phyloP scores from a whole-genome alignment of 2,329 filamentous ascomycete genomes.

The Fusarium sp. region DNA sequence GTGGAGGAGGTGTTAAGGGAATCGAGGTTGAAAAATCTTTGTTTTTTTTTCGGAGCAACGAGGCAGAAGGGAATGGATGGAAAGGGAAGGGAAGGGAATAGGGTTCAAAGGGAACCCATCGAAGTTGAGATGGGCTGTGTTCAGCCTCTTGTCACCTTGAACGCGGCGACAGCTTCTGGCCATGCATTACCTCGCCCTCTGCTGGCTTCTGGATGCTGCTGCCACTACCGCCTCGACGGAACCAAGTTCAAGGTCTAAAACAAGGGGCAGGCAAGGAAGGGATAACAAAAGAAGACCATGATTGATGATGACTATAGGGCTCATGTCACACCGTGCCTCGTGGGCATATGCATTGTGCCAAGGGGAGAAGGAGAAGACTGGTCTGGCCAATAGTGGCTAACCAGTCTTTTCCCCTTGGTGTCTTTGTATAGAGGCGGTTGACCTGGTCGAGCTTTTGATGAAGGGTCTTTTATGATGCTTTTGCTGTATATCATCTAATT shows the following conservation, averaged over 20 bases:
- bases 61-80: constrained; percentile 29
- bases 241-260: background rate
- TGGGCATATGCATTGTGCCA: constrained; percentile 26
- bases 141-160: constrained; percentile 25
- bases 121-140: constrained; percentile 24
- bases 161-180: constrained; percentile 33
- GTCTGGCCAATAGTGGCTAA: background rate
- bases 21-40: constrained; percentile 31
- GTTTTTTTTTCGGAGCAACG: constrained; percentile 25
- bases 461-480: constrained; percentile 37
- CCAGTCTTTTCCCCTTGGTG: constrained; percentile 19
- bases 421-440: constrained; percentile 23
- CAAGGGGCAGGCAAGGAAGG: constrained; percentile 20
- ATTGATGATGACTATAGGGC: constrained; percentile 32
- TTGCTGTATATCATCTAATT: constrained; percentile 45
- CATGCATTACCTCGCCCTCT: constrained; percentile 26
- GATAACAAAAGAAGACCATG: constrained; percentile 31
- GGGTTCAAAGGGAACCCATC: constrained; percentile 20
- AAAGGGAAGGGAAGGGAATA: background rate
- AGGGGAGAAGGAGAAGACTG: constrained; percentile 14
- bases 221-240: constrained; percentile 11
- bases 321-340: constrained; percentile 13
- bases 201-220: constrained; percentile 38
- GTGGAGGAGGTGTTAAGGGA: constrained; percentile 30
- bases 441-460: constrained; percentile 34